Conservation (phyloP, 805 yeast genomes). For the Nakazawaea ernobii region DNA sequence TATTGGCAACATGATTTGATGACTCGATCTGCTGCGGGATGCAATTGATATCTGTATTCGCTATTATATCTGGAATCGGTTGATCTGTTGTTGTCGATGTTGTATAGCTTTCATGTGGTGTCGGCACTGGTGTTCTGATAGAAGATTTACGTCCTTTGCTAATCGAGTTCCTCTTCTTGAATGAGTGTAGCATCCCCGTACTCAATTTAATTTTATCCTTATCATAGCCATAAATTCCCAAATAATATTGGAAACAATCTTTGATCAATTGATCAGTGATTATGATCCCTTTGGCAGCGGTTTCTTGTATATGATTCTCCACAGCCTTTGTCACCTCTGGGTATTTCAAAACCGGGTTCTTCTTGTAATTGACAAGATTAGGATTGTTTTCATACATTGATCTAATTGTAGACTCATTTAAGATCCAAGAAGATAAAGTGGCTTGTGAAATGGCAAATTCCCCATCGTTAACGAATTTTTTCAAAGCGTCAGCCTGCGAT, state of each 20-base stretch:
- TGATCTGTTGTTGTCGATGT: background rate
- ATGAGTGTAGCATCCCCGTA: constrained; percentile 28
- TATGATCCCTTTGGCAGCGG: constrained; percentile 12
- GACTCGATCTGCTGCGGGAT: background rate
- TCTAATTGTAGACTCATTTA: constrained; percentile 21
- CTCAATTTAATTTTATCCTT: constrained; percentile 20
- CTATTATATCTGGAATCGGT: background rate
- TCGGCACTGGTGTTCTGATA: background rate
- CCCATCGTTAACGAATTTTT: constrained; percentile 17
- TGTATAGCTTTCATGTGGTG: too few relatives aligned
- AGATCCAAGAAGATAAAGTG: constrained; percentile 28
- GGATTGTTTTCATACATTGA: constrained; percentile 20
- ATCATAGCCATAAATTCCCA: constrained; percentile 18
- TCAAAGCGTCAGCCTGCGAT: constrained; percentile 22
- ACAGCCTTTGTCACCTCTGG: constrained; percentile 28
- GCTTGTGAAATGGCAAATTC: constrained; percentile 28
- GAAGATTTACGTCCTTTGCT: constrained; percentile 11
- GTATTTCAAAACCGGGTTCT: constrained; percentile 26
- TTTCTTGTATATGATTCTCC: constrained; percentile 19
- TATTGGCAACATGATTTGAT: background rate
- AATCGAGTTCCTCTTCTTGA: constrained; percentile 25
- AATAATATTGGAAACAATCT: constrained; percentile 11
- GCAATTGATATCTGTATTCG: background rate
- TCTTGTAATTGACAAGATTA: constrained; percentile 20
- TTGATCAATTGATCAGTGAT: constrained; percentile 24